Conservation (phyloP, 352 stramenopile species). For the Phytophthora tubulina region DNA sequence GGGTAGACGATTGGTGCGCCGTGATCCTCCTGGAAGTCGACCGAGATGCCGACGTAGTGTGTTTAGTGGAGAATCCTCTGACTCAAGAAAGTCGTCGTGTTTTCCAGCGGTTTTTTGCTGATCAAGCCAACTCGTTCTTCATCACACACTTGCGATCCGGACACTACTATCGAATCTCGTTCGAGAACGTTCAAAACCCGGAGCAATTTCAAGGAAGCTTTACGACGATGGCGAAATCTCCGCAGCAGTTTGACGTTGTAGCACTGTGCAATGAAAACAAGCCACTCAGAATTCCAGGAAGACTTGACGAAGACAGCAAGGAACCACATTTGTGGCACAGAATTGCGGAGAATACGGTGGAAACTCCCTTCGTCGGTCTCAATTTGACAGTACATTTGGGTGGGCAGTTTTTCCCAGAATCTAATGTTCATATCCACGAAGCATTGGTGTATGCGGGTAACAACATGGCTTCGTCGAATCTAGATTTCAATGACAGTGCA, state of each 20-base stretch:
- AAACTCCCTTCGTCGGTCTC: constrained; percentile 48
- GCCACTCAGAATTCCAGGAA: background rate
- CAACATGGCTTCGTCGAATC: background rate
- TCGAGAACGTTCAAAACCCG: constrained; percentile 55
- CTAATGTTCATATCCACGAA: constrained; percentile 48
- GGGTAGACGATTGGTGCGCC: constrained; percentile 65
- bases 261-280: constrained; percentile 46
- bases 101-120: constrained; percentile 62
- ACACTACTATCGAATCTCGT: constrained; percentile 67
- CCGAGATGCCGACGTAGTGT: constrained; percentile 59
- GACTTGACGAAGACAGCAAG: constrained; percentile 7
- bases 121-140: constrained; percentile 67
- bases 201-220: constrained; percentile 57
- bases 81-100: constrained; percentile 51
- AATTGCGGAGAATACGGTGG: constrained; percentile 39
- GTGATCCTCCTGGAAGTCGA: constrained; percentile 79
- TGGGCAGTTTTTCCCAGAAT: constrained; percentile 51
- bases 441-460: constrained; percentile 34
- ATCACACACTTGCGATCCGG: constrained; percentile 66
- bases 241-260: constrained; percentile 50
- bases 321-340: constrained; percentile 35
- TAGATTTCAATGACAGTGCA: background rate
- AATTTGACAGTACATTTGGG: constrained; percentile 66
- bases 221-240: constrained; percentile 45
- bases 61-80: constrained; percentile 60